Evolutionary conservation across 495 filamentous ascomycete species (phyloP).

Genomic region (Choiromyces venosus): DNA sequence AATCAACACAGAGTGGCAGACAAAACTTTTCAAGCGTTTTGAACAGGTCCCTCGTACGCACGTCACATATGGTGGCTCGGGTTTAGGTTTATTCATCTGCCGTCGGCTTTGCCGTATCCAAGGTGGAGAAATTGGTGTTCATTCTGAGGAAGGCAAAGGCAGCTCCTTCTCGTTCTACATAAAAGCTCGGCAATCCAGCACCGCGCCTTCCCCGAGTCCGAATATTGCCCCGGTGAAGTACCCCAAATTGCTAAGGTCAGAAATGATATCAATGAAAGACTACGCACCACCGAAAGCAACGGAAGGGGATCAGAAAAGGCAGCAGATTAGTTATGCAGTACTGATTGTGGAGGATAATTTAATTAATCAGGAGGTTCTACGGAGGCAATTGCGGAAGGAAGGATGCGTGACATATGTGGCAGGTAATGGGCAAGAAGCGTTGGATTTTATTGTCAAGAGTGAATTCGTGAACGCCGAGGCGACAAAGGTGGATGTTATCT

Average conservation of each 20-base stretch:
- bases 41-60: constrained; percentile 75
- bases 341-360: constrained; percentile 73
- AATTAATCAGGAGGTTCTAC: constrained; percentile 65
- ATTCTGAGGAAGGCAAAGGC: constrained; percentile 63
- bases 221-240: constrained; percentile 3
- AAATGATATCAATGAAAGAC: constrained; percentile 2
- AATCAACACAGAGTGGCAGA: constrained; percentile 66
- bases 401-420: constrained; percentile 64
- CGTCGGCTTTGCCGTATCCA: constrained; percentile 72
- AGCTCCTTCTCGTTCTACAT: constrained; percentile 87
- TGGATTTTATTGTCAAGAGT: constrained; percentile 51
- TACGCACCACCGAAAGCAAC: not conserved
- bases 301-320: constrained; percentile 50
- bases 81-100: constrained; percentile 77
- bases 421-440: constrained; percentile 69
- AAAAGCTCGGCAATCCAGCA: constrained; percentile 50
- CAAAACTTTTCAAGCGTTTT: constrained; percentile 74
- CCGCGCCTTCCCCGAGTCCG: not conserved
- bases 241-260: constrained; percentile 7
- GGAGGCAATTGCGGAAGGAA: constrained; percentile 57
- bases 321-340: constrained; percentile 50
- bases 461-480: constrained; percentile 42
- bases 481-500: constrained; percentile 56
- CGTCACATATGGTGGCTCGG: constrained; percentile 75
- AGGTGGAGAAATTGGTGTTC: constrained; percentile 81